Base-by-base conservation (phyloP, 345 rosid species). In the Camelina hispida region DNA sequence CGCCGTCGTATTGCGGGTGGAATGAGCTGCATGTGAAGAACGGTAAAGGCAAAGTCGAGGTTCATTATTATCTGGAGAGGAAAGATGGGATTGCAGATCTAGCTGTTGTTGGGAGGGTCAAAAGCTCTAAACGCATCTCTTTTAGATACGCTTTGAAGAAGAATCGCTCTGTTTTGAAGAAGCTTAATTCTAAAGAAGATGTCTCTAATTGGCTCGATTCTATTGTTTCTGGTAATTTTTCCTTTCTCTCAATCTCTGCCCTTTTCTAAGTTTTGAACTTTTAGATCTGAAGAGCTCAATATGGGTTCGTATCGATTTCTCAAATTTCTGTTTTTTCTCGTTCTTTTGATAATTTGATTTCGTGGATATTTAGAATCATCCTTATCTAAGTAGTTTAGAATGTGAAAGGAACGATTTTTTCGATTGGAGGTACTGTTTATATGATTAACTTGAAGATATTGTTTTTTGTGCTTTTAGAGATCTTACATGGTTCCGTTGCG, bases 31-130 rank as follows among this genome's bases (percentile, higher is more conserved):
- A 70, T 43, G 86, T 79, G 62, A 82, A 79, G 50, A 78, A 55
- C 82, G 79, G 80, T n/a, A 82, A 66, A 52, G 92, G 88, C 55
- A 85, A 84, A 81, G 79, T 76, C 4, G 92, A 80, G 85, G 83
- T 90, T 74, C 92, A 72, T 47, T 92, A 85, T 63, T 88, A 82
- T 62, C 84, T 88, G 32, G 91, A 82, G 76, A 85, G 85, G 68
- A 79, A 18, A 48, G 91, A 87, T 50, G 92, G 93, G 1, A 62
- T 62, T 25, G 71, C 77, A 61, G 93, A 87, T 85, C 90, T 92
- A 74, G 94, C 87, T 34, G 87, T 88, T 61, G 40, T 87, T n/a
- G 97, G 91, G 23, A 90, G 79, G 81, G 81, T 86, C 77, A 87
- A 69, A 68, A 86, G 78, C 79, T 59, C 76, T 73, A 78, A 83